Conservation (phyloP, 2,329 filamentous ascomycete species). For the Phymatotrichopsis omnivora region DNA sequence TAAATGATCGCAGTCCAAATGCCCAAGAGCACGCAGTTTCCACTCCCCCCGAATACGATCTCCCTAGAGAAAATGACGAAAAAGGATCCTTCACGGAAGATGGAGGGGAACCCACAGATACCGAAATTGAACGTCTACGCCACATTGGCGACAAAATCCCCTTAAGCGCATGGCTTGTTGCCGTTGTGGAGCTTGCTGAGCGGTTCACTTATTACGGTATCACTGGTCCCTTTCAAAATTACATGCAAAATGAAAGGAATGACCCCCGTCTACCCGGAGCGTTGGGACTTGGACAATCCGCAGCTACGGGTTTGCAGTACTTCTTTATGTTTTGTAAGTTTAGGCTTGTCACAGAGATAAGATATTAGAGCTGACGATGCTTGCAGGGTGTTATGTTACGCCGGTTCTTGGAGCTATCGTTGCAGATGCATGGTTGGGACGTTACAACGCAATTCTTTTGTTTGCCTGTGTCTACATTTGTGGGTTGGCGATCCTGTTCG, state of each 20-base stretch:
- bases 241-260: slow-evolving; percentile 30
- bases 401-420: slow-evolving; percentile 49
- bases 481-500: slow-evolving; percentile 46
- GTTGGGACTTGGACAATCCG: slow-evolving; percentile 46
- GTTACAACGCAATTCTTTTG: slow-evolving; percentile 49
- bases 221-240: slow-evolving; percentile 29
- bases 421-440: slow-evolving; percentile 51
- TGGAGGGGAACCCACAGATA: slow-evolving; percentile 45
- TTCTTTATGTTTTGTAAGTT: slow-evolving; percentile 45
- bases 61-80: too few relatives aligned
- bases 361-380: neutral
- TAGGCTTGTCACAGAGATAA: neutral
- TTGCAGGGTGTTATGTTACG: slow-evolving; percentile 38
- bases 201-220: slow-evolving; percentile 43
- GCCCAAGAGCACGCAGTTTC: too few relatives aligned
- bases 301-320: slow-evolving; percentile 46
- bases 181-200: slow-evolving; percentile 47
- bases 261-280: slow-evolving; percentile 40
- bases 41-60: too few relatives aligned
- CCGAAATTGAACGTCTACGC: slow-evolving; percentile 43
- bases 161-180: slow-evolving; percentile 47
- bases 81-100: slow-evolving; percentile 36
- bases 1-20: too few relatives aligned
- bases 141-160: slow-evolving; percentile 48
- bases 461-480: slow-evolving; percentile 50